Evolutionary conservation across 1,284 basidiomycete species (phyloP).

Genomic region (Apiotrichum akiyoshidainum): DNA sequence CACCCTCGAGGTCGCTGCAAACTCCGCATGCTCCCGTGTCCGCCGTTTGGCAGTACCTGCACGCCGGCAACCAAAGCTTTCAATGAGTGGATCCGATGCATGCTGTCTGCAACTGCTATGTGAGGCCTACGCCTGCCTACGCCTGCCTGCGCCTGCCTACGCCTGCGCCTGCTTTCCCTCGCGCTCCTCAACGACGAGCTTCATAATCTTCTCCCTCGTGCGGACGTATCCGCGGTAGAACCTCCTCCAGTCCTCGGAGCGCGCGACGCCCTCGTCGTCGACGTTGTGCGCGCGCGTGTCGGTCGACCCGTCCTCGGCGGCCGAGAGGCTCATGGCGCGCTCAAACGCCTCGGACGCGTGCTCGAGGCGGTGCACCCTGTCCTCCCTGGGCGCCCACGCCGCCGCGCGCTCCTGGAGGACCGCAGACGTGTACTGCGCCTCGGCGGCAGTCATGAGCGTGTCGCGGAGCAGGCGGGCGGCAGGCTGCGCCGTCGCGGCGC

Average conservation of each 20-base stretch:
- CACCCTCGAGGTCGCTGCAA: no score
- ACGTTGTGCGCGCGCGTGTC: constrained; percentile 58
- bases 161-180: not conserved
- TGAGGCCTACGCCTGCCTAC: no score
- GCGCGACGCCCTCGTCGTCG: constrained; percentile 29
- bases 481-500: constrained; percentile 21
- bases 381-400: constrained; percentile 58
- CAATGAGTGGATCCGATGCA: not conserved
- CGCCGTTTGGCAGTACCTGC: no score
- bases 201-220: constrained; percentile 34
- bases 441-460: constrained; percentile 54
- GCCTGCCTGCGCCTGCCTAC: not conserved
- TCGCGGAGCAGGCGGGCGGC: constrained; percentile 37
- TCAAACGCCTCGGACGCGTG: constrained; percentile 59
- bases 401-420: constrained; percentile 51
- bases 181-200: not conserved
- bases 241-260: constrained; percentile 41
- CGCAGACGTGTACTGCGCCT: constrained; percentile 48
- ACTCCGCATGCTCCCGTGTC: no score
- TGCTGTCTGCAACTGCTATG: not conserved
- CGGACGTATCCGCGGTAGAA: constrained; percentile 45
- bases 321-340: constrained; percentile 54
- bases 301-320: constrained; percentile 50
- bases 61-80: no score
- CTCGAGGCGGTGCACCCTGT: constrained; percentile 57